Evolutionary conservation across 1,284 basidiomycete genomes (phyloP).

Genomic region (Naganishia albida): DNA sequence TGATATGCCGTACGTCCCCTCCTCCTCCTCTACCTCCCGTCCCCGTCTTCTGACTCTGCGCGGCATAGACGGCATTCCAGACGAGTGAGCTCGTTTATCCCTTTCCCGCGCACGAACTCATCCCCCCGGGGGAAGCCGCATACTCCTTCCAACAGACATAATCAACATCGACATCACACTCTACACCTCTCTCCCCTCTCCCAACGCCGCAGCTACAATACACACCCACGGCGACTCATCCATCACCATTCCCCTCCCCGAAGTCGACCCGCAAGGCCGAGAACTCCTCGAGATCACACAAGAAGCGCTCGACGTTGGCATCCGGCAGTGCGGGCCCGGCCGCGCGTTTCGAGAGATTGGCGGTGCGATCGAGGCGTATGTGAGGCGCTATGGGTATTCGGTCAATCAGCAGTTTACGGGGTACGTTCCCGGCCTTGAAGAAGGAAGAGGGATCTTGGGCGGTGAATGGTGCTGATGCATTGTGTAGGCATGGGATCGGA

Average conservation of each 20-base stretch:
- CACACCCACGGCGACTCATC: constrained; percentile 82
- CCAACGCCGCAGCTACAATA: neutral
- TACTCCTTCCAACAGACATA: constrained; percentile 74
- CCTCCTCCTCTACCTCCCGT: neutral
- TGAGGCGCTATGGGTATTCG: constrained; percentile 57
- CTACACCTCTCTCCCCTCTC: constrained; percentile 50
- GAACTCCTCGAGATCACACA: constrained; percentile 66
- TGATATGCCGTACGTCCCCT: constrained; percentile 50
- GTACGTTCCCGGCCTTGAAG: too few species aligned
- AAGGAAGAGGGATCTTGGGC: too few species aligned
- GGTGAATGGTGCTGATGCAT: neutral
- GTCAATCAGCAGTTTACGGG: constrained; percentile 67
- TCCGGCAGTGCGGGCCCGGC: constrained; percentile 74
- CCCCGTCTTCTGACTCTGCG: neutral
- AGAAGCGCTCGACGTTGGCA: constrained; percentile 70
- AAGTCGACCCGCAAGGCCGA: constrained; percentile 67
- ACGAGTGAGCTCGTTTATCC: constrained; percentile 60
- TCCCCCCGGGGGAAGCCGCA: constrained; percentile 60
- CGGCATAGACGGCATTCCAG: constrained; percentile 63
- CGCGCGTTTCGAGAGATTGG: constrained; percentile 73
- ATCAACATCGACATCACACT: constrained; percentile 83
- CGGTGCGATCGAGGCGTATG: constrained; percentile 65
- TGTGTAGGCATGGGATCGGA: constrained; percentile 79
- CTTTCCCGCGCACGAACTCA: neutral
- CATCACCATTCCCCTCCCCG: constrained; percentile 72